Conservation (phyloP, 805 yeast genomes). For the Hanseniaspora hatyaiensis region DNA sequence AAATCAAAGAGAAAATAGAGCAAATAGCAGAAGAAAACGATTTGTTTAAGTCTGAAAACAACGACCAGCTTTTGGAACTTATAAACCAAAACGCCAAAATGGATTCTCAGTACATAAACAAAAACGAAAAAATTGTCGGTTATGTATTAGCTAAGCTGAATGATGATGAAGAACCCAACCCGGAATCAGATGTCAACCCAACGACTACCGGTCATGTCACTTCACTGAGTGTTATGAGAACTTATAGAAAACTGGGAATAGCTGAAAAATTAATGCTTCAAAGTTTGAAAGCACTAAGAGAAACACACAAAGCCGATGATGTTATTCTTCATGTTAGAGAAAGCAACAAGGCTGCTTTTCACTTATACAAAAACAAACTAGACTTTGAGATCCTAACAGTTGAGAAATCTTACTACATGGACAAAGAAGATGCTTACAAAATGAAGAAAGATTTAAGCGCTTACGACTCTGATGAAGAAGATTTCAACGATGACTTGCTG, state of each 20-base stretch:
- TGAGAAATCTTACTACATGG: slow-evolving; percentile 85
- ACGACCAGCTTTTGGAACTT: slow-evolving; percentile 5
- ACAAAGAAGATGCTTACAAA: slow-evolving; percentile 94
- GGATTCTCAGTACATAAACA: slow-evolving; percentile 52
- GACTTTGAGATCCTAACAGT: slow-evolving; percentile 70
- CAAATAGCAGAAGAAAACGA: slow-evolving; percentile 21
- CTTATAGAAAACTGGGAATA: slow-evolving; percentile 87
- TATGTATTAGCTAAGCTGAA: slow-evolving; percentile 95
- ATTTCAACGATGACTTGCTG: slow-evolving; percentile 37
- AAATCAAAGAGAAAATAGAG: slow-evolving; percentile 11
- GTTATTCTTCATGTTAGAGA: slow-evolving; percentile 89
- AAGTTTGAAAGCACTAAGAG: slow-evolving; percentile 65
- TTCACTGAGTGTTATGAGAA: slow-evolving; percentile 85
- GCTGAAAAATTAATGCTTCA: slow-evolving; percentile 88
- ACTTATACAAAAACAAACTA: slow-evolving; percentile 75
- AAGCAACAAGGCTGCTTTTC: slow-evolving; percentile 87
- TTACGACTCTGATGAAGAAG: slow-evolving; percentile 43
- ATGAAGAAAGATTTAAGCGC: slow-evolving; percentile 64
- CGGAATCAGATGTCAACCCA: slow-evolving; percentile 42
- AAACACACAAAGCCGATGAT: slow-evolving; percentile 66
- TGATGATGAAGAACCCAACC: slow-evolving; percentile 71
- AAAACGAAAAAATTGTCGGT: slow-evolving; percentile 81
- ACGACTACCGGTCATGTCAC: slow-evolving; percentile 77
- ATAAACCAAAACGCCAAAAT: slow-evolving; percentile 31
- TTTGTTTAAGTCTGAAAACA: slow-evolving; percentile 18